phyloP scores from a whole-genome alignment of 805 yeast genomes.

The Saturnispora besseyi region DNA sequence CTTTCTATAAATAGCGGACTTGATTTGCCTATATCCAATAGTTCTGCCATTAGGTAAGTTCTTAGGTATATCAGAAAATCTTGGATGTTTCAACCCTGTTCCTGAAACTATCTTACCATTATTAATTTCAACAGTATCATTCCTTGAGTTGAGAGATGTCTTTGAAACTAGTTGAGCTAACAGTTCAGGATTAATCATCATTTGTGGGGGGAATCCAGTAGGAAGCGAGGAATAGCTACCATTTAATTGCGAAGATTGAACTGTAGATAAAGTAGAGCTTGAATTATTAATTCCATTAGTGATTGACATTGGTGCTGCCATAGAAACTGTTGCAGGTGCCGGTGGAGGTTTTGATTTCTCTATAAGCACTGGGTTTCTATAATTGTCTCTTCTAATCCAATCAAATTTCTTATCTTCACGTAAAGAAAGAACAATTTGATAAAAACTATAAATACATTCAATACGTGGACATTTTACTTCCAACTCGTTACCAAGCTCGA shows the following conservation, averaged over 20 bases:
- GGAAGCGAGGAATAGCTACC: background rate
- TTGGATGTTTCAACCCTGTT: conserved; percentile 9
- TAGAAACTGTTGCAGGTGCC: no score
- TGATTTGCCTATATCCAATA: conserved; percentile 11
- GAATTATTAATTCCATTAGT: no score
- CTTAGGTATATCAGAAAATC: conserved; percentile 11
- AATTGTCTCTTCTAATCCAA: conserved; percentile 14
- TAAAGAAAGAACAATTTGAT: conserved; percentile 14
- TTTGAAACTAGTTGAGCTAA: background rate
- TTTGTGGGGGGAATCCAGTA: background rate
- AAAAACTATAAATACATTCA: conserved; percentile 19
- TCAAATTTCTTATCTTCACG: conserved; percentile 13
- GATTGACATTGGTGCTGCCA: background rate
- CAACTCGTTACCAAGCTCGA: conserved; percentile 11
- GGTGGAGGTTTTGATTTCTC: background rate
- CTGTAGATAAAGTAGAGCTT: background rate
- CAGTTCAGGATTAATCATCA: background rate
- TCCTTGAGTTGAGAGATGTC: background rate
- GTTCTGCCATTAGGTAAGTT: conserved; percentile 10
- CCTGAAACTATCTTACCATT: conserved; percentile 2
- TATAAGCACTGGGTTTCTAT: background rate
- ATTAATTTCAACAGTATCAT: background rate
- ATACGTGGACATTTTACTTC: conserved; percentile 17
- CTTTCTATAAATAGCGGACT: conserved; percentile 12
- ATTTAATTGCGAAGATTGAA: background rate